These are phyloP conservation scores for Lantana camara DNA, from an alignment of 257 asterid species.

Conservation along the genomic window DNA sequence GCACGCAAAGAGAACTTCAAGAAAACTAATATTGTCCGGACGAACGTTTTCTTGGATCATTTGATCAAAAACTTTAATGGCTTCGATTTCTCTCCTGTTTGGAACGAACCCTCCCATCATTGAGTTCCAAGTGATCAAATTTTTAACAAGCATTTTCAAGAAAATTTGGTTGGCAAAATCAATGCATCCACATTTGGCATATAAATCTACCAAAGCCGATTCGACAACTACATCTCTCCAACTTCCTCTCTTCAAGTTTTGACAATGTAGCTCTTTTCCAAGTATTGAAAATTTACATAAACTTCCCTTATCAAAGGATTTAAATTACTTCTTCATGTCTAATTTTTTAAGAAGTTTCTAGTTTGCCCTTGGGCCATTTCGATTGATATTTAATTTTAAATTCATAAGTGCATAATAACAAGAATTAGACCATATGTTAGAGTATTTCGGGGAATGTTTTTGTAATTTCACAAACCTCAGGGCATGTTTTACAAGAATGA, in stretches of 20 bases:
- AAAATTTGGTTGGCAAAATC: conserved; percentile 67
- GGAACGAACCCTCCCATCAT: conserved; percentile 93
- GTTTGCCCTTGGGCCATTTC: too few species aligned
- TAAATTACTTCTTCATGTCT: conserved; percentile 58
- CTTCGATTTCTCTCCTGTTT: conserved; percentile 80
- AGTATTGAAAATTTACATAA: conserved; percentile 61
- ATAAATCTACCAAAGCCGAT: conserved; percentile 86
- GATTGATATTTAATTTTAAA: too few species aligned
- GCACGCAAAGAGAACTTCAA: conserved; percentile 84
- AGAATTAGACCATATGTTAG: too few species aligned
- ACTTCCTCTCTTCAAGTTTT: conserved; percentile 76
- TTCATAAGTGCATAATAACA: too few species aligned
- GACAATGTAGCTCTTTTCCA: conserved; percentile 91
- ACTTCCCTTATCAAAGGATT: too few species aligned
- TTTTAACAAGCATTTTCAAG: conserved; percentile 58
- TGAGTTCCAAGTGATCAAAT: conserved; percentile 84
- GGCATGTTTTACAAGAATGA: neutral
- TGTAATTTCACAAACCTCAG: too few species aligned
- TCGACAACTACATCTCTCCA: conserved; percentile 87
- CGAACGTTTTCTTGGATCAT: conserved; percentile 56
- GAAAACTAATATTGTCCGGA: conserved; percentile 68
- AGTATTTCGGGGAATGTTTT: too few species aligned
- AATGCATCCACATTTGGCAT: conserved; percentile 83
- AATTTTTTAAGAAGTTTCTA: too few species aligned
- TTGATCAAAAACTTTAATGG: conserved; percentile 52